Percentiles rank a stretch among this genome's conserved stretches.
These are phyloP conservation scores for Pulveroboletus frians DNA, from an alignment of 768 basidiomycete genomes.

Conservation along the genomic window DNA sequence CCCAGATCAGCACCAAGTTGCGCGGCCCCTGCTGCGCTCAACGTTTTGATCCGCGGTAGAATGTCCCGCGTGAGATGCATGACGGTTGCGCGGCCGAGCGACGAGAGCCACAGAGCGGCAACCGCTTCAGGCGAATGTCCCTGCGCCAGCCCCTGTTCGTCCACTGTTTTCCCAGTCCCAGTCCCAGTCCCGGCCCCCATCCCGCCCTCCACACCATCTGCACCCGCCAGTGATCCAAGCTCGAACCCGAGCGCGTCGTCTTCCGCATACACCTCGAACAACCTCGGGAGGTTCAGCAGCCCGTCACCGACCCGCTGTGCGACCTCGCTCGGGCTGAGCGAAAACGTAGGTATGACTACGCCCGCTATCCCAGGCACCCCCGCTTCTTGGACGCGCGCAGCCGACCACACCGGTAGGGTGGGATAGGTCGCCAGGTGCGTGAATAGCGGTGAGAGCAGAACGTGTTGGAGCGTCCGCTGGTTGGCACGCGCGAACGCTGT, in stretches of 20 bases:
- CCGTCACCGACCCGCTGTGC: constrained; percentile 90
- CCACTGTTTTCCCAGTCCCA: background rate
- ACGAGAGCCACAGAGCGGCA: constrained; percentile 87
- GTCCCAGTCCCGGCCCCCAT: background rate
- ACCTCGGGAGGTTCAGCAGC: constrained; percentile 84
- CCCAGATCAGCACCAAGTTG: constrained; percentile 85
- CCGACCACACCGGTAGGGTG: constrained; percentile 60
- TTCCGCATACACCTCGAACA: constrained; percentile 92
- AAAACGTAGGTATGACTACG: constrained; percentile 79
- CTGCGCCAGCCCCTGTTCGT: constrained; percentile 12
- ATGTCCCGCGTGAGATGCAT: constrained; percentile 63
- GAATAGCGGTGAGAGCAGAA: constrained; percentile 79
- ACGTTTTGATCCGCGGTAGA: constrained; percentile 63
- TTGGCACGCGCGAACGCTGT: constrained; percentile 63
- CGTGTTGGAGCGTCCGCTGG: constrained; percentile 73
- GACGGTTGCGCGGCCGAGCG: constrained; percentile 78
- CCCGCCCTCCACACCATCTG: constrained; percentile 43
- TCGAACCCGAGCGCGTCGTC: constrained; percentile 90
- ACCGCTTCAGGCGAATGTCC: constrained; percentile 64
- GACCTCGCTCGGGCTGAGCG: constrained; percentile 82
- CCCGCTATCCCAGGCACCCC: constrained; percentile 33
- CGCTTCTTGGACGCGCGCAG: constrained; percentile 29
- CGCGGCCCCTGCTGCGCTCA: constrained; percentile 65
- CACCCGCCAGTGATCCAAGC: constrained; percentile 71
- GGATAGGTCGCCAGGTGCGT: constrained; percentile 71